Conservation (phyloP, 352 stramenopile species). For the Phytophthora quininea region DNA sequence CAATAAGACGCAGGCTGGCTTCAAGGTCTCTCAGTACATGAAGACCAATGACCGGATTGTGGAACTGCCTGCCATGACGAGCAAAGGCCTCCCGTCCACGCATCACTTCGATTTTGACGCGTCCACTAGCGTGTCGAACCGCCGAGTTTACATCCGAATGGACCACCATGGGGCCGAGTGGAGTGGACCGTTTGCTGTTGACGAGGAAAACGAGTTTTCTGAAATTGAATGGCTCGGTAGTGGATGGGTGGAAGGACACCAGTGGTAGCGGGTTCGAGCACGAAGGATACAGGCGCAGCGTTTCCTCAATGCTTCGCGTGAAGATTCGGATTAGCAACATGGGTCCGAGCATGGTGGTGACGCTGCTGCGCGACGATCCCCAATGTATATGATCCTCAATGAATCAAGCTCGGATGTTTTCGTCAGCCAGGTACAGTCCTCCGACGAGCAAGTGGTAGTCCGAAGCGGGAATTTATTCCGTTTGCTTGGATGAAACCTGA, state of each 20-base stretch:
- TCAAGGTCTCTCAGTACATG: constrained; percentile 78
- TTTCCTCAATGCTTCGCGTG: constrained; percentile 63
- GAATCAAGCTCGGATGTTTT: constrained; percentile 78
- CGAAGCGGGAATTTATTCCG: constrained; percentile 74
- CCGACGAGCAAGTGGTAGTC: constrained; percentile 67
- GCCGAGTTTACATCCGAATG: constrained; percentile 78
- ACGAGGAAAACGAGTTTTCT: constrained; percentile 90
- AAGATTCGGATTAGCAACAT: constrained; percentile 81
- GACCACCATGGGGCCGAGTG: constrained; percentile 75
- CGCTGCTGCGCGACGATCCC: constrained; percentile 73
- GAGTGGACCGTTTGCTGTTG: constrained; percentile 81
- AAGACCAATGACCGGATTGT: constrained; percentile 68
- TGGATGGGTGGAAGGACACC: constrained; percentile 52
- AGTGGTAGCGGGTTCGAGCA: constrained; percentile 41
- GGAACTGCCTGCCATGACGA: constrained; percentile 55
- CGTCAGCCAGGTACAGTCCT: constrained; percentile 72
- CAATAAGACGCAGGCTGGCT: constrained; percentile 78
- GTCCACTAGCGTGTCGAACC: constrained; percentile 52
- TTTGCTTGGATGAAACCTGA: constrained; percentile 87
- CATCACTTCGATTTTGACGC: constrained; percentile 80
- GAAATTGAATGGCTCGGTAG: constrained; percentile 68
- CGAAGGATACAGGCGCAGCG: constrained; percentile 51
- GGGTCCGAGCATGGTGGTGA: constrained; percentile 83
- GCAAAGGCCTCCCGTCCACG: constrained; percentile 39
- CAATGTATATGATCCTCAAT: constrained; percentile 89